Evolutionary conservation across 1,139 yeast genomes (phyloP), one percentile per base, ranked within the genome.

Genomic region (Taiozyma onychis): DNA sequence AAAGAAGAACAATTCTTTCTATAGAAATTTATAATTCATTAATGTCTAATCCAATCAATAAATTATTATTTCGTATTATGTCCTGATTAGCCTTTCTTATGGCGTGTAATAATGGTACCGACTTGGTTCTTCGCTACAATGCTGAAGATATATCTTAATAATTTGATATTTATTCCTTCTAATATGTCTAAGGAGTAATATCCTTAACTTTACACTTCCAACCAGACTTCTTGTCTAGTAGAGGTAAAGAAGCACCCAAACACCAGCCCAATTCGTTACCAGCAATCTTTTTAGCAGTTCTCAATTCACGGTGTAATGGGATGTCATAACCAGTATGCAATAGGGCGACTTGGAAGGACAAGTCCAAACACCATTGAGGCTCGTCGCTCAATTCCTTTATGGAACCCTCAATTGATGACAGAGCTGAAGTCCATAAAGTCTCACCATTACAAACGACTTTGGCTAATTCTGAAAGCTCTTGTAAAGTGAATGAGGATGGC

Each of bases 251-350:
- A 3, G 99, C 99, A 58, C 99, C 99, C 55, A 93, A 76, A 72
- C 99, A 93, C 99, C 99, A 93, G 37, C 98, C 99, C 48, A 93
- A 76, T 70, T 93, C 99, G 63, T 88, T 90, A 63, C 83, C 82
- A 53, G 83, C 86, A 58, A 93, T 89, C 64, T 81, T 89, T 72
- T 88, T 82, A 9, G 98, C 98, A 8, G 97, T 93, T 67, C 80
- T 86, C 61, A 93, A 81, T 68, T 91, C 98, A 67, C 99, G 83
- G 61, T 77, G 76, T 52, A 88, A 77, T 54, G 98, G 97, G 59
- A 93, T 89, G 60, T 91, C 98, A 70, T 95, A 95, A 46, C 99
- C 99, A 22, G 93, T 86, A 67, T 91, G 97, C 61, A 93, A 75
- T 69, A 93, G 74, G 5, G 97, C 85, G 21, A 88, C 83, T 77